Conservation (phyloP, 345 rosid genomes). For the Gynandropsis gynandra region DNA sequence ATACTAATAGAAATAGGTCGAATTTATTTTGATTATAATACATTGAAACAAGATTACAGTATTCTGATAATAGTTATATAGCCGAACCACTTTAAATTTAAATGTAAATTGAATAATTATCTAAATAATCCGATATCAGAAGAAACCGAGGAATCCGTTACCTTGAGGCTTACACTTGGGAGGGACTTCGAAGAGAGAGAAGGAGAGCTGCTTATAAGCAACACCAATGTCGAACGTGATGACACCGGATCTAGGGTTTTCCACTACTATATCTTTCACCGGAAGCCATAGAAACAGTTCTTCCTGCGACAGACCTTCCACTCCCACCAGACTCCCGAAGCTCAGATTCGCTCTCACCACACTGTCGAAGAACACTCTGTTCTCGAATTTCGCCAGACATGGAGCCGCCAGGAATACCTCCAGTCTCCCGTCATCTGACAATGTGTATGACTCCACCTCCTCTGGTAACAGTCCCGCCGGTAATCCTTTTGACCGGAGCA, state of each 20-base stretch:
- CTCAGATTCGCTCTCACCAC: slow-evolving; percentile 74
- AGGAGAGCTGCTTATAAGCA: slow-evolving; percentile 71
- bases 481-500: slow-evolving; percentile 65
- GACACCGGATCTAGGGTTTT: slow-evolving; percentile 70
- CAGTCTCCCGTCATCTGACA: slow-evolving; percentile 48
- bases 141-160: too few relatives aligned
- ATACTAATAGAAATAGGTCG: too few relatives aligned
- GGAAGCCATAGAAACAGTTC: slow-evolving; percentile 90
- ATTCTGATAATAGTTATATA: too few relatives aligned
- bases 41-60: too few relatives aligned
- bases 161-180: slow-evolving; percentile 68
- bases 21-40: too few relatives aligned
- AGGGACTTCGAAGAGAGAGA: slow-evolving; percentile 81
- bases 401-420: slow-evolving; percentile 73
- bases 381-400: slow-evolving; percentile 63
- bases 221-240: slow-evolving; percentile 84
- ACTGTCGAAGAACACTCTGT: slow-evolving; percentile 51
- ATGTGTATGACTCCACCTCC: slow-evolving; percentile 58
- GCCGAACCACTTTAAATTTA: not conserved
- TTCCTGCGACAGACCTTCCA: slow-evolving; percentile 63
- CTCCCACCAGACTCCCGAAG: slow-evolving; percentile 61
- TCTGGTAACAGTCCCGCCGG: slow-evolving; percentile 83
- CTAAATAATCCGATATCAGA: too few relatives aligned
- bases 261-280: slow-evolving; percentile 68
- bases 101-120: not conserved